Evolutionary conservation across 768 basidiomycete species (phyloP), one percentile per base, ranked within the genome.

Genomic region (Lactarius deliciosus): DNA sequence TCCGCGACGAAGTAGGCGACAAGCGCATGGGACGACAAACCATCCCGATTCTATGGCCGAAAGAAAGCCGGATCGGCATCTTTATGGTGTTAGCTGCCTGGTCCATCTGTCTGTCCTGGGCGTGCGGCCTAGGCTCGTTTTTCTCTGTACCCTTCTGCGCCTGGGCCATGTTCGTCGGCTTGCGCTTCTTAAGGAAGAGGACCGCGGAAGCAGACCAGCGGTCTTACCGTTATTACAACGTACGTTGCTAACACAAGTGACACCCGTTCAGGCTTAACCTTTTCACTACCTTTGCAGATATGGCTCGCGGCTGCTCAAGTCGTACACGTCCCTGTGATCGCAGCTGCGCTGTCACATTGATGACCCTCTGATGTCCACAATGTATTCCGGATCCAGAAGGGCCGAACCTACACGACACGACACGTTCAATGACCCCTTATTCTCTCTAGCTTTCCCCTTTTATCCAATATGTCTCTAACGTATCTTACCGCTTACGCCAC

Each of bases 1-100:
- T 78, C 62, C 67, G 71, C 2, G 78, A 79, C 34, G 71, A 71
- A 22, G 69, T 71, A 11, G 78, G 78, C 4, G 78, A 78, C 59
- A 64, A 62, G 28, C 66, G 47, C 30, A 66, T 72, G 16, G 77
- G 78, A 10, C 73, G 77, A 38, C 70, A 65, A 13, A 78, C 77
- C 0, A 64, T 77, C 13, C 76, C 78, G 5, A 73, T 78, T 34
- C 61, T 65, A 15, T 64, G 58, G 57, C 68, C 65, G 47, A 15
- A 63, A 2, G 55, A 59, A 13, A 69, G 71, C 3, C 71, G 74
- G 16, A 61, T 62, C 25, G 64, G 69, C n/a, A 64, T 74, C 41
- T 41, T 74, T 28, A 32, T 71, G 40, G 66, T 68, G 8, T 61
- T 73, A n/a, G 22, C 65, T 3, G 36, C 65, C 3, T 76, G 75